A percentile compares a stretch with the other conserved stretches of the same genome.
Evolutionary conservation across 2,329 filamentous ascomycete species (phyloP).

Genomic region (Stagonosporopsis rhizophila): DNA sequence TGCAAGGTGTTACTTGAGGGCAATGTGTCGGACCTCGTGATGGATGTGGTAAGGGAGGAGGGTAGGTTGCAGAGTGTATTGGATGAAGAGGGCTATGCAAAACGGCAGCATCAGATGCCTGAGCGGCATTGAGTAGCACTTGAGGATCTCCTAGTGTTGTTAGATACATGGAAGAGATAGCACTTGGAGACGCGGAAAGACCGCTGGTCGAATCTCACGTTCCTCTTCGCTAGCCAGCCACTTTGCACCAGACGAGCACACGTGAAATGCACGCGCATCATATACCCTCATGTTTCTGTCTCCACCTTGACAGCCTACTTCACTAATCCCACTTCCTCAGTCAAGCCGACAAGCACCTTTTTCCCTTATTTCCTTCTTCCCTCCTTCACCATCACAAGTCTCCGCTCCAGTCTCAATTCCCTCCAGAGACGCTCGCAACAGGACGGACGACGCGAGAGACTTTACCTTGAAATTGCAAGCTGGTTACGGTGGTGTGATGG

Average conservation of each 20-base stretch:
- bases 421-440: too few species aligned
- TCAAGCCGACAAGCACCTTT: not conserved
- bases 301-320: not conserved
- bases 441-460: too few species aligned
- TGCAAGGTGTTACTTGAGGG: slow-evolving; percentile 52
- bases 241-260: not conserved
- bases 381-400: too few species aligned
- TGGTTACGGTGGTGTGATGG: too few species aligned
- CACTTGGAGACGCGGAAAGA: too few species aligned
- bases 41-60: slow-evolving; percentile 53
- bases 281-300: not conserved
- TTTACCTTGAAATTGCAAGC: too few species aligned
- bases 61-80: slow-evolving; percentile 49
- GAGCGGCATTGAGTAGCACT: slow-evolving; percentile 30
- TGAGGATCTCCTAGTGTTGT: not conserved
- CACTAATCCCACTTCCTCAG: not conserved
- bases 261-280: not conserved
- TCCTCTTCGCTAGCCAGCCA: not conserved
- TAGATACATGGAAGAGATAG: not conserved
- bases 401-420: too few species aligned
- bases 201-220: not conserved
- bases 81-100: slow-evolving; percentile 48
- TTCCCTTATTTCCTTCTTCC: not conserved
- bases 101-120: slow-evolving; percentile 50
- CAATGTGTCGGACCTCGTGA: slow-evolving; percentile 49